Evolutionary conservation across 75 land plant genomes (phyloP).

Genomic region (Cupressus sempervirens): DNA sequence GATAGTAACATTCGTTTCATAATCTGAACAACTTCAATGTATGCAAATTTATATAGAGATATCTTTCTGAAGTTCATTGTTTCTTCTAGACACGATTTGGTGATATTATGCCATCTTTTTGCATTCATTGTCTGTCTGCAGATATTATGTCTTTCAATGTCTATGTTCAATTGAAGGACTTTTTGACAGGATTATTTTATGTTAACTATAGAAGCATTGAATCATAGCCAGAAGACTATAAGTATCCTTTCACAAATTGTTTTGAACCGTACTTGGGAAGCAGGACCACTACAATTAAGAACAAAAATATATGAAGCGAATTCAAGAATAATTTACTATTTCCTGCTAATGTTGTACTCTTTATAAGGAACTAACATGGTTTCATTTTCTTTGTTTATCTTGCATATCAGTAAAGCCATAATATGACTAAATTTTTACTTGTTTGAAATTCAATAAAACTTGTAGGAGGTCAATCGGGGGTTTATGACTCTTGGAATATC

Average conservation of each 20-base stretch:
- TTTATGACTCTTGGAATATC: slow-evolving; percentile 30
- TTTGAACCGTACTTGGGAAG: too few relatives aligned
- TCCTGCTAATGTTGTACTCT: not conserved
- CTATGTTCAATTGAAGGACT: not conserved
- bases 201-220: not conserved
- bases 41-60: not conserved
- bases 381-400: not conserved
- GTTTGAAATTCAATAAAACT: not conserved
- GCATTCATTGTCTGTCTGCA: not conserved
- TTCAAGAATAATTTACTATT: too few relatives aligned
- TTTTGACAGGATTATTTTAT: too few relatives aligned
- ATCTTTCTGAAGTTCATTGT: not conserved
- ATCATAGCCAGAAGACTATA: not conserved
- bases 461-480: slow-evolving; percentile 55
- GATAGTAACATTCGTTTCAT: too few relatives aligned
- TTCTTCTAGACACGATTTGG: not conserved
- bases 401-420: not conserved
- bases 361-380: not conserved
- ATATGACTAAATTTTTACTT: not conserved
- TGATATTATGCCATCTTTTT: not conserved
- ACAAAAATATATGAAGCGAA: not conserved
- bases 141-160: not conserved
- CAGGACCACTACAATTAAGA: not conserved
- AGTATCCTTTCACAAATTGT: not conserved
- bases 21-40: too few relatives aligned